Evolutionary conservation across 78 protist genomes (phyloP).

Genomic region (Paulinella micropora): DNA sequence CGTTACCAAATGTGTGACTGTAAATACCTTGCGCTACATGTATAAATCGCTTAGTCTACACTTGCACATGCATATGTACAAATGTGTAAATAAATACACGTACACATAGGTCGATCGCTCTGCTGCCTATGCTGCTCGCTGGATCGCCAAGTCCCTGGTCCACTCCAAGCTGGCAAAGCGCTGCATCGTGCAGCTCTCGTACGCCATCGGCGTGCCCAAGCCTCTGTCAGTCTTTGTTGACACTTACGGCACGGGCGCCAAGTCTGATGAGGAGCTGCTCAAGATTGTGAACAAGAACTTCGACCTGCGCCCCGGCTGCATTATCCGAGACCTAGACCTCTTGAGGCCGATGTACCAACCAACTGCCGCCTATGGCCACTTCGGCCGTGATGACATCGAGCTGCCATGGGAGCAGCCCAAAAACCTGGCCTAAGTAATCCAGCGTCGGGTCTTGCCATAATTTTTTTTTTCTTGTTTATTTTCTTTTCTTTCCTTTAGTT

Average conservation of each 20-base stretch:
- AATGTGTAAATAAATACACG: no score
- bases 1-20: no score
- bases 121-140: constrained; percentile 97
- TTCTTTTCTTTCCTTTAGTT: no score
- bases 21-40: no score
- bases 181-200: constrained; percentile 88
- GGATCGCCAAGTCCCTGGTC: constrained; percentile 98
- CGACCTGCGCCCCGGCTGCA: constrained; percentile 82
- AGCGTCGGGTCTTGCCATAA: no score
- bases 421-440: no score
- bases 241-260: constrained; percentile 80
- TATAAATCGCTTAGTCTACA: no score
- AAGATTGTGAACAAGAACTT: constrained; percentile 82
- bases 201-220: constrained; percentile 97
- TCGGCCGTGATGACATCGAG: constrained; percentile 63
- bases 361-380: constrained; percentile 90
- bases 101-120: constrained; percentile 99
- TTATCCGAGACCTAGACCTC: constrained; percentile 49
- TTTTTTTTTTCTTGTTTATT: no score
- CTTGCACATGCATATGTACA: no score
- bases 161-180: constrained; percentile 76
- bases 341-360: constrained; percentile 55
- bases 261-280: constrained; percentile 64
- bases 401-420: constrained; percentile 5
- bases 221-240: constrained; percentile 94